Percentiles rank a stretch among this genome's conserved stretches.
These are phyloP conservation scores for Boletus sp. DNA, from an alignment of 768 basidiomycete species.

Conservation along the genomic window DNA sequence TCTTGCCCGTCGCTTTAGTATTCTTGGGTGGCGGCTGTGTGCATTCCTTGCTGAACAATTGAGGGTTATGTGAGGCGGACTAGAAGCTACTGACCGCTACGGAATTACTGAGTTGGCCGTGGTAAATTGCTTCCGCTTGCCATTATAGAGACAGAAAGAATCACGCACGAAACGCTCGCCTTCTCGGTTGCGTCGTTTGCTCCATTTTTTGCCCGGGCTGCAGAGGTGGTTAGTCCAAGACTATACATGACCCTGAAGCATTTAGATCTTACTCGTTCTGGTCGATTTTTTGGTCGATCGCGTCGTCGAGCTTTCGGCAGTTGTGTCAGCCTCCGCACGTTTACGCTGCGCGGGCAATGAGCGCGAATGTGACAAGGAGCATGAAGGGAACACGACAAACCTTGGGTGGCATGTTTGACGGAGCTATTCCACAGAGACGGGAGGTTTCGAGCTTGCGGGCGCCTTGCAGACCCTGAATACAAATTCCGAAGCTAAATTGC, in stretches of 20 bases:
- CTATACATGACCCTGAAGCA: slow-evolving; percentile 15
- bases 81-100: slow-evolving; percentile 27
- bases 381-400: slow-evolving; percentile 16
- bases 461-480: not conserved
- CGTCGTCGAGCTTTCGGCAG: slow-evolving; percentile 33
- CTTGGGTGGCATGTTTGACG: slow-evolving; percentile 37
- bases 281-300: slow-evolving; percentile 48
- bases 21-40: slow-evolving; percentile 41
- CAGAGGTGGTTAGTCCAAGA: slow-evolving; percentile 2
- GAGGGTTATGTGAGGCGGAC: not conserved
- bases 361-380: slow-evolving; percentile 14
- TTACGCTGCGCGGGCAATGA: slow-evolving; percentile 48
- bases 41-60: not conserved
- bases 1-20: slow-evolving; percentile 34
- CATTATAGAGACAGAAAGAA: slow-evolving; percentile 1
- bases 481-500: slow-evolving; percentile 17
- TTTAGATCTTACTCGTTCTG: slow-evolving; percentile 29
- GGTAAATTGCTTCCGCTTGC: slow-evolving; percentile 6
- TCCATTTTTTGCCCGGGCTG: slow-evolving; percentile 19
- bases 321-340: slow-evolving; percentile 43
- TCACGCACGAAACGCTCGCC: slow-evolving; percentile 25
- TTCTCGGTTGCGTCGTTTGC: slow-evolving; percentile 5
- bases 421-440: not conserved
- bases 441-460: not conserved
- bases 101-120: slow-evolving; percentile 16